Conservation (phyloP, 176 grass and related monocot species). For the Avena atlantica region DNA sequence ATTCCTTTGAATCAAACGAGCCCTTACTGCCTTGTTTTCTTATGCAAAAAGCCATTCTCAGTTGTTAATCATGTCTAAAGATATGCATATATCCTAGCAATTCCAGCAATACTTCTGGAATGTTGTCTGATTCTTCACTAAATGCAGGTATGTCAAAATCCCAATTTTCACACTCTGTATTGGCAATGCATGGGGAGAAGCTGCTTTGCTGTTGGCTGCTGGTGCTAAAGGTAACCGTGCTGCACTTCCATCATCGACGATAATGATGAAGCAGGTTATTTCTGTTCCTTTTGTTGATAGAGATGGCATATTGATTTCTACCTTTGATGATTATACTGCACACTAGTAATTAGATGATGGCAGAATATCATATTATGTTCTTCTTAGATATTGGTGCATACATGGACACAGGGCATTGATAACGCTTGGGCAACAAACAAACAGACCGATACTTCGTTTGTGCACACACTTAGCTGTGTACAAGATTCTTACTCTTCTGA, state of each 20-base stretch:
- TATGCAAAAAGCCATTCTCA: neutral
- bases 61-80: constrained; percentile 16
- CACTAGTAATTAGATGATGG: neutral
- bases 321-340: constrained; percentile 15
- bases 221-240: constrained; percentile 84
- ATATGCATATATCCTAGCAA: neutral
- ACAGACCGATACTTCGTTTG: constrained; percentile 7
- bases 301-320: constrained; percentile 16
- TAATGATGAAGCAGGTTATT: constrained; percentile 98
- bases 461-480: constrained; percentile 11
- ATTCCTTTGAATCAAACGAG: too few species aligned
- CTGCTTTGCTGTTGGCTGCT: constrained; percentile 92
- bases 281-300: constrained; percentile 41
- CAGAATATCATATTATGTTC: neutral
- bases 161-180: constrained; percentile 96
- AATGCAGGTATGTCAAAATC: constrained; percentile 67
- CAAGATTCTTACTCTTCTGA: constrained; percentile 44
- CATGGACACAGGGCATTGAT: neutral
- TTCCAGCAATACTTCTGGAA: neutral
- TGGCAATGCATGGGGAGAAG: constrained; percentile 98
- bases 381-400: neutral
- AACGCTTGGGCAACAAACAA: constrained; percentile 7
- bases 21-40: neutral
- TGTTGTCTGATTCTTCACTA: constrained; percentile 35
- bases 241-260: constrained; percentile 90